Evolutionary conservation across 306 rosid genomes (phyloP).

Genomic region (Fagus crenata): DNA sequence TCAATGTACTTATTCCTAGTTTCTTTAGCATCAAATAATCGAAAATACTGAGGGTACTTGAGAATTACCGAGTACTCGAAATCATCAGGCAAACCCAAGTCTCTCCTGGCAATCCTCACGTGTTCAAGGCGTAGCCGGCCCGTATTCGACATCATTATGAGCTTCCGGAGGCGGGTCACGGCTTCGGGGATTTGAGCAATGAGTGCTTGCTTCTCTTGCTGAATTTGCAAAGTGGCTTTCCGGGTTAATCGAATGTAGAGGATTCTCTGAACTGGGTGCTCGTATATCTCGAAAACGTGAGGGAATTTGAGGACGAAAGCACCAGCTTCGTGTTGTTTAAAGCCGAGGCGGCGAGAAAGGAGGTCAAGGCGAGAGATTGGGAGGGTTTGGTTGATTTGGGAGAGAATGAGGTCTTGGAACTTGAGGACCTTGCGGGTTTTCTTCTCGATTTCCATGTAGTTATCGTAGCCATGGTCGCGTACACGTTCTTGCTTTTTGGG

Average conservation of each 20-base stretch:
- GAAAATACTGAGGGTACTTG: slow-evolving; percentile 62
- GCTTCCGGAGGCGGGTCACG: slow-evolving; percentile 72
- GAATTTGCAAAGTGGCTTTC: slow-evolving; percentile 69
- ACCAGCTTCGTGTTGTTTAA: slow-evolving; percentile 62
- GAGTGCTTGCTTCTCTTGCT: slow-evolving; percentile 62
- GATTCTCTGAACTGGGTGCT: slow-evolving; percentile 86
- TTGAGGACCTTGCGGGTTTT: slow-evolving; percentile 77
- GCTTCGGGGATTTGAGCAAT: slow-evolving; percentile 51
- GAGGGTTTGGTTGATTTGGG: slow-evolving; percentile 56
- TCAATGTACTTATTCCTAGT: slow-evolving; percentile 82
- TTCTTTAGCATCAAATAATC: slow-evolving; percentile 65
- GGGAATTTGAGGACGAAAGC: slow-evolving; percentile 82
- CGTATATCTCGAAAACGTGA: slow-evolving; percentile 75
- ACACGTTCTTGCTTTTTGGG: slow-evolving; percentile 65
- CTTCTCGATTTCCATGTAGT: slow-evolving; percentile 91
- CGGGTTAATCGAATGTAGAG: slow-evolving; percentile 74
- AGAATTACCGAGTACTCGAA: slow-evolving; percentile 76
- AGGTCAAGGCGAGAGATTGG: slow-evolving; percentile 70
- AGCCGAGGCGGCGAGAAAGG: slow-evolving; percentile 71
- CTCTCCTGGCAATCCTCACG: slow-evolving; percentile 69
- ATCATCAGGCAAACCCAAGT: slow-evolving; percentile 74
- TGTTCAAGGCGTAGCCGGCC: slow-evolving; percentile 77
- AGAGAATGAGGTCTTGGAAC: slow-evolving; percentile 59
- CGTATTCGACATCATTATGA: slow-evolving; percentile 71
- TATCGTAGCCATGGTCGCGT: slow-evolving; percentile 86